Evolutionary conservation across 2,329 filamentous ascomycete species (phyloP).

Genomic region (Sporothrix dimorphospora): DNA sequence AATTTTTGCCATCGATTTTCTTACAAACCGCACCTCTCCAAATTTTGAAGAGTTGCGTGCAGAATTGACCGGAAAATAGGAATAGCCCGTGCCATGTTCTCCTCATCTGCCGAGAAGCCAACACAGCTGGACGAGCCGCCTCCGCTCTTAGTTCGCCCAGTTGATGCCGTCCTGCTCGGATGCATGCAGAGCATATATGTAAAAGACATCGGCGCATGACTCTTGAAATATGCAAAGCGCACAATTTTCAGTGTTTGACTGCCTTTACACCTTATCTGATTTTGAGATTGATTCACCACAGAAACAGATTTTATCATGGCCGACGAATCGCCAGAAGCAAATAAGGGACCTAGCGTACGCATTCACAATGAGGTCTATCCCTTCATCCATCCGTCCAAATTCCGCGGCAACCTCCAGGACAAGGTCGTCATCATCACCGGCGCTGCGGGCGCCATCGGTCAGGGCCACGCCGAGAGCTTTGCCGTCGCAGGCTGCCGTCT

Average conservation of each 20-base stretch:
- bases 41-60: neutral
- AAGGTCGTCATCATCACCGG: conserved; percentile 24
- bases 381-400: conserved; percentile 6
- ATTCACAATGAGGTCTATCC: conserved; percentile 6
- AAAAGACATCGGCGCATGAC: neutral
- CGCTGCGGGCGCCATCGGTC: conserved; percentile 39
- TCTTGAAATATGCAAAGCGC: too few relatives aligned
- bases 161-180: neutral
- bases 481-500: conserved; percentile 39
- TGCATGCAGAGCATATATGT: neutral
- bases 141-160: neutral
- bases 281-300: neutral
- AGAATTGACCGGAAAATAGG: neutral
- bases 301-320: neutral
- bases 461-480: conserved; percentile 39
- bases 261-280: neutral
- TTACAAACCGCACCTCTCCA: neutral
- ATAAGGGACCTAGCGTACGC: neutral
- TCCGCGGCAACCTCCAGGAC: neutral
- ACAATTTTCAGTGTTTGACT: neutral
- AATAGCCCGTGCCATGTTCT: neutral
- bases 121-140: neutral
- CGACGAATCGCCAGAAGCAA: neutral
- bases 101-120: conserved; percentile 17
- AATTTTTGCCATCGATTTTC: neutral